Conservation (phyloP, 2,329 filamentous ascomycete genomes). For the Cryphonectria carpinicola region DNA sequence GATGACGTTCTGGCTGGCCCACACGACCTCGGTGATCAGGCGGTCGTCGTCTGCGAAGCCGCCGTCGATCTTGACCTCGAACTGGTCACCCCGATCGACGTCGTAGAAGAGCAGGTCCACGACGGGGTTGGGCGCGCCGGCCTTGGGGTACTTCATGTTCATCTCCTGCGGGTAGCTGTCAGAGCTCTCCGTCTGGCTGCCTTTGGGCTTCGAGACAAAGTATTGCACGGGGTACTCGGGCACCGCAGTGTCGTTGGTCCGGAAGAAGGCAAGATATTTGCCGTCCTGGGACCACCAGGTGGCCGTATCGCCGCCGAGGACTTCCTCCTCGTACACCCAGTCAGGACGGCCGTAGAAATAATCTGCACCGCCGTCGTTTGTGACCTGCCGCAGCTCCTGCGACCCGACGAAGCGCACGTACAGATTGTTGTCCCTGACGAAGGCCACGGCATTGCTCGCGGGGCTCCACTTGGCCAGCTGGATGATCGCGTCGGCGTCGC, state of each 20-base stretch:
- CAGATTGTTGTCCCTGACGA: constrained; percentile 88
- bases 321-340: constrained; percentile 92
- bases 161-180: constrained; percentile 90
- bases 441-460: constrained; percentile 83
- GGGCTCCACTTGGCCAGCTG: constrained; percentile 93
- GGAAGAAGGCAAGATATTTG: constrained; percentile 85
- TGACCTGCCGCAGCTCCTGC: constrained; percentile 70
- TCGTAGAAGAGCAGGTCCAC: constrained; percentile 92
- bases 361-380: constrained; percentile 81
- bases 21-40: constrained; percentile 90
- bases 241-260: constrained; percentile 90
- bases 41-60: constrained; percentile 82
- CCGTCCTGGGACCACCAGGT: constrained; percentile 97
- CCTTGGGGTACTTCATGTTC: constrained; percentile 96
- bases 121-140: constrained; percentile 88
- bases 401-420: constrained; percentile 70
- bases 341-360: constrained; percentile 96
- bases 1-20: constrained; percentile 83
- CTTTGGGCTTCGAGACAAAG: constrained; percentile 85
- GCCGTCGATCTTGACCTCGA: constrained; percentile 75
- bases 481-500: constrained; percentile 65
- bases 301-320: constrained; percentile 76
- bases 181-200: constrained; percentile 69
- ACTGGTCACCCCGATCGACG: constrained; percentile 73
- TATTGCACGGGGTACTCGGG: constrained; percentile 93